These are phyloP conservation scores for Didymosphaeria variabile DNA, from an alignment of 2,329 filamentous ascomycete species.

Conservation along the genomic window DNA sequence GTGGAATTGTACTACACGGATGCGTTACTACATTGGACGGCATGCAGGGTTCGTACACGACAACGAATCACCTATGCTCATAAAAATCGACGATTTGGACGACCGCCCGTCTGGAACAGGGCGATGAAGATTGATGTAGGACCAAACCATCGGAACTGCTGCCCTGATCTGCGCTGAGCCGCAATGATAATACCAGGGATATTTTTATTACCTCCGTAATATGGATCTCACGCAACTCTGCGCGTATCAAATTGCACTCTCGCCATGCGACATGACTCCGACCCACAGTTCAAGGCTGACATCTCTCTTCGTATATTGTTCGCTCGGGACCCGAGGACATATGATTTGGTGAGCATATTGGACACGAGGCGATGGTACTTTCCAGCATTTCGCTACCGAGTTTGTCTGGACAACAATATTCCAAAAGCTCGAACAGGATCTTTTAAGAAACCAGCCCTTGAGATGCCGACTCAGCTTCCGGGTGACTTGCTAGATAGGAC, in stretches of 20 bases:
- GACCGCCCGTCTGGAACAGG: neutral
- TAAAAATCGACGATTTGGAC: neutral
- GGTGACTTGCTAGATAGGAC: slow-evolving; percentile 15
- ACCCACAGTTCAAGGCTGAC: slow-evolving; percentile 17
- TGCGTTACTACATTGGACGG: neutral
- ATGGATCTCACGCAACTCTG: slow-evolving; percentile 17
- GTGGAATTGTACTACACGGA: neutral
- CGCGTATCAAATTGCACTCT: slow-evolving; percentile 17
- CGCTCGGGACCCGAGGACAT: slow-evolving; percentile 13
- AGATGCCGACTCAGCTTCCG: slow-evolving; percentile 11
- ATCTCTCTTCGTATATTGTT: slow-evolving; percentile 18
- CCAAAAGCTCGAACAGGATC: slow-evolving; percentile 10
- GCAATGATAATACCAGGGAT: slow-evolving; percentile 22
- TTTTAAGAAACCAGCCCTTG: slow-evolving; percentile 13
- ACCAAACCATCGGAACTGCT: slow-evolving; percentile 10
- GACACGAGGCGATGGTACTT: slow-evolving; percentile 22
- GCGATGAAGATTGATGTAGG: neutral
- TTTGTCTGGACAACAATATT: slow-evolving; percentile 4
- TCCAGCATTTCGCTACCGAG: slow-evolving; percentile 22
- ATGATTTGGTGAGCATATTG: slow-evolving; percentile 13
- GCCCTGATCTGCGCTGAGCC: slow-evolving; percentile 25
- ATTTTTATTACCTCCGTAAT: slow-evolving; percentile 22
- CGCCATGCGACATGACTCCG: slow-evolving; percentile 14
- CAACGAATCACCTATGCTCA: neutral
- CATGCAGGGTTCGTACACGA: neutral